phyloP scores from a whole-genome alignment of 768 basidiomycete genomes.

The Suillus variegatus region DNA sequence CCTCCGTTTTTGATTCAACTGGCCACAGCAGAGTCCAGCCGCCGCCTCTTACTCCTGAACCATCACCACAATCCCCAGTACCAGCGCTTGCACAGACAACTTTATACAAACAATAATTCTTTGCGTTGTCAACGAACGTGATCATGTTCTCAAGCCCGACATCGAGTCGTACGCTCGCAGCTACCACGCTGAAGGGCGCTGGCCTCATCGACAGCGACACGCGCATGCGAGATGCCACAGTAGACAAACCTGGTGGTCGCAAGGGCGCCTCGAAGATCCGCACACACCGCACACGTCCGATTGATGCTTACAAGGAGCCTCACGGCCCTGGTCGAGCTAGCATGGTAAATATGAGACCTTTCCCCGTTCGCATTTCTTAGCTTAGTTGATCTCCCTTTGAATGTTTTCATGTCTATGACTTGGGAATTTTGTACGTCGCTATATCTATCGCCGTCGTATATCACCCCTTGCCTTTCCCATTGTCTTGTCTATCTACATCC shows the following conservation, averaged over 20 bases:
- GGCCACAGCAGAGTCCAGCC: conserved; percentile 7
- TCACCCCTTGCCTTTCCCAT: conserved; percentile 3
- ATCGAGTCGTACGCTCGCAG: conserved; percentile 56
- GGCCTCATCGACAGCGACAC: conserved; percentile 79
- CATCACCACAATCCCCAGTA: conserved; percentile 10
- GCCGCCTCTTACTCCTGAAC: conserved; percentile 15
- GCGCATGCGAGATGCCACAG: conserved; percentile 69
- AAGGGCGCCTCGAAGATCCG: conserved; percentile 66
- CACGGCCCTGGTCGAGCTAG: conserved; percentile 47
- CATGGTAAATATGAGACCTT: conserved; percentile 67
- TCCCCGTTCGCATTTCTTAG: conserved; percentile 15
- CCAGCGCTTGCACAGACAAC: neutral
- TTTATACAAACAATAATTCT: neutral
- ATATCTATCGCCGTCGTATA: conserved; percentile 4
- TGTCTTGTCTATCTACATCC: conserved; percentile 11
- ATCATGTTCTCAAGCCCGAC: conserved; percentile 64
- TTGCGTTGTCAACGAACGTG: conserved; percentile 1
- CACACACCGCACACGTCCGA: conserved; percentile 58
- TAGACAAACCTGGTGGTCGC: conserved; percentile 68
- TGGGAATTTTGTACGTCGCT: conserved; percentile 7
- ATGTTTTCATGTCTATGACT: conserved; percentile 11
- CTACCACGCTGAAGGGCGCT: conserved; percentile 64
- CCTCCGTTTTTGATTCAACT: conserved; percentile 20
- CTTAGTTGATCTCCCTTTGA: conserved; percentile 22
- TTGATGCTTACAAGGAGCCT: conserved; percentile 58